Evolutionary conservation across 352 stramenopile genomes (phyloP).

Genomic region (Pythium utonaiense): DNA sequence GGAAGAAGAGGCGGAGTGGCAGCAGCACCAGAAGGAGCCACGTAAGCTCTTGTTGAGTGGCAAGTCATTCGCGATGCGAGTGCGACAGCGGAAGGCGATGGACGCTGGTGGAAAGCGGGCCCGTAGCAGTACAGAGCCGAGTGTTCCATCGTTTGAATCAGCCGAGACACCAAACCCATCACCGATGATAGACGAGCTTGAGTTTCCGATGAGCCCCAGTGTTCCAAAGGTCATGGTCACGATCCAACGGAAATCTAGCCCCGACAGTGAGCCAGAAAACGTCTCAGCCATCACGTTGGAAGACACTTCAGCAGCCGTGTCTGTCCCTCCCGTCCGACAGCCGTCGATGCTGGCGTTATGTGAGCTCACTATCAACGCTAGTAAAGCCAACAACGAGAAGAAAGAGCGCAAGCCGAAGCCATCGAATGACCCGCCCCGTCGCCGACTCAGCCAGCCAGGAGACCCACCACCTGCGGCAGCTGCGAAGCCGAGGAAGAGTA

Average conservation of each 20-base stretch:
- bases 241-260: conserved; percentile 17
- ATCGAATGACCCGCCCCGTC: not conserved
- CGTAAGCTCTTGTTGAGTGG: conserved; percentile 13
- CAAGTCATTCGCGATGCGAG: conserved; percentile 12
- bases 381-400: not conserved
- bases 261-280: not conserved
- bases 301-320: not conserved
- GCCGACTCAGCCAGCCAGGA: not conserved
- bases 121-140: not conserved
- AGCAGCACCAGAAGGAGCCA: not conserved
- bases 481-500: not conserved
- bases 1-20: conserved; percentile 4
- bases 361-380: not conserved
- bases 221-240: conserved; percentile 18
- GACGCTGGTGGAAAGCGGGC: not conserved
- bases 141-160: not conserved
- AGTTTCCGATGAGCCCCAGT: not conserved
- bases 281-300: not conserved
- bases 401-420: not conserved
- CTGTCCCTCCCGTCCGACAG: not conserved
- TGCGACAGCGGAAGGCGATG: not conserved
- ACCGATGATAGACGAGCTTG: not conserved
- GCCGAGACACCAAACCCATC: not conserved
- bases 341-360: not conserved
- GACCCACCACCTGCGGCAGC: not conserved